phyloP scores from a whole-genome alignment of 495 filamentous ascomycete genomes.

The Monascus purpureus region DNA sequence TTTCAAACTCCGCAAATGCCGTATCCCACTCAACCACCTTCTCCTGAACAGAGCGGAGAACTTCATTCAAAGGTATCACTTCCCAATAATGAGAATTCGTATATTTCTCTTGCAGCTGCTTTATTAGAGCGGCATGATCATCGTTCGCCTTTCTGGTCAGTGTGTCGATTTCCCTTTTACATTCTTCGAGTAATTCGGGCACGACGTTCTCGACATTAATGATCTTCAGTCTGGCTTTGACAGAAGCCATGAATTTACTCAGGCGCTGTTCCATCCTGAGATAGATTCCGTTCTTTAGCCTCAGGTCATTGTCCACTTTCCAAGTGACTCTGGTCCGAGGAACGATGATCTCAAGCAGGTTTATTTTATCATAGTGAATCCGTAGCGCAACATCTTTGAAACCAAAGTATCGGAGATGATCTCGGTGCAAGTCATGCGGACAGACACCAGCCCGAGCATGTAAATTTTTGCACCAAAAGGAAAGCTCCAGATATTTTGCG shows the following conservation, averaged over 20 bases:
- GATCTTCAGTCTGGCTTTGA: constrained; percentile 65
- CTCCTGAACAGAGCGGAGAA: constrained; percentile 78
- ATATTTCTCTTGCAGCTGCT: constrained; percentile 77
- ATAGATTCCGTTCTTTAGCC: constrained; percentile 84
- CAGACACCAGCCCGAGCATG: constrained; percentile 72
- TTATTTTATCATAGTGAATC: constrained; percentile 83
- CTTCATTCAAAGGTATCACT: constrained; percentile 80
- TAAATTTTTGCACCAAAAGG: constrained; percentile 83
- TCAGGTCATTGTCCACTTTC: constrained; percentile 90
- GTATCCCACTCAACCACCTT: constrained; percentile 90
- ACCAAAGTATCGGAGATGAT: constrained; percentile 87
- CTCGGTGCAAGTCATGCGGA: constrained; percentile 80
- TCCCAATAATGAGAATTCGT: constrained; percentile 91
- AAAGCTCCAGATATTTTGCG: constrained; percentile 91
- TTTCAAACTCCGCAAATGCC: constrained; percentile 78
- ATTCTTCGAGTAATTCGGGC: constrained; percentile 70
- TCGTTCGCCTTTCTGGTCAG: constrained; percentile 64
- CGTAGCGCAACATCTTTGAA: constrained; percentile 72
- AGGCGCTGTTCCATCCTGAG: constrained; percentile 63
- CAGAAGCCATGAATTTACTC: constrained; percentile 72
- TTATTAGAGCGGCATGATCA: constrained; percentile 57
- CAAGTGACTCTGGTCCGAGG: constrained; percentile 82
- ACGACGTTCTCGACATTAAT: constrained; percentile 84
- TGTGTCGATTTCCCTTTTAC: constrained; percentile 64
- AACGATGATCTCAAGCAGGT: constrained; percentile 90